A percentile compares a stretch with the other conserved stretches of the same genome.
phyloP scores from a whole-genome alignment of 805 yeast species.

The Candida ovalis region DNA sequence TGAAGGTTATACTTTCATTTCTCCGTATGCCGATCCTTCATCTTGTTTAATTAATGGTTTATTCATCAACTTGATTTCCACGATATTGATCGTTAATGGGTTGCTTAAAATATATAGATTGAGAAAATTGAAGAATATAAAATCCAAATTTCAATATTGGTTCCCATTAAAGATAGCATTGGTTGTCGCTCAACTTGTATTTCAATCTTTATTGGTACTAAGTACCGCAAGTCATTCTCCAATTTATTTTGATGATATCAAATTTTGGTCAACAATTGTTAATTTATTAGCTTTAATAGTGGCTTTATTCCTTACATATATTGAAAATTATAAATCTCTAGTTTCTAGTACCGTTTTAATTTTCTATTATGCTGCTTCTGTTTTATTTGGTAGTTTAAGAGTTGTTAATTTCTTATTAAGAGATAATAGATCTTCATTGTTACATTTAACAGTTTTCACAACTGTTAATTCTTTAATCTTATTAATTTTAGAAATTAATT shows the following conservation, averaged over 20 bases:
- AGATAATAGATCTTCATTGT: slow-evolving; percentile 26
- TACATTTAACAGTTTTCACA: slow-evolving; percentile 23
- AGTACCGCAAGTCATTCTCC: slow-evolving; percentile 7
- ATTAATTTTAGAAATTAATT: slow-evolving; percentile 42
- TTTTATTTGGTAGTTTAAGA: slow-evolving; percentile 45
- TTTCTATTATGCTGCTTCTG: slow-evolving; percentile 67
- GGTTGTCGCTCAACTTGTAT: slow-evolving; percentile 35
- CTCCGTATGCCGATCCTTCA: slow-evolving; percentile 41
- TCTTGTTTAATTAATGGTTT: slow-evolving; percentile 50
- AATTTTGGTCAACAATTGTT: slow-evolving; percentile 27
- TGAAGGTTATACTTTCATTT: slow-evolving; percentile 44
- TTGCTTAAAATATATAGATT: slow-evolving; percentile 32
- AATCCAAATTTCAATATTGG: slow-evolving; percentile 32
- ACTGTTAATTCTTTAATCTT: slow-evolving; percentile 39
- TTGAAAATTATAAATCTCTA: slow-evolving; percentile 64
- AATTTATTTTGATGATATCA: slow-evolving; percentile 24
- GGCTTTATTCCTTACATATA: slow-evolving; percentile 55
- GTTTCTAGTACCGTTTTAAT: slow-evolving; percentile 68
- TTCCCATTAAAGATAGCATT: slow-evolving; percentile 41
- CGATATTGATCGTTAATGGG: slow-evolving; percentile 37
- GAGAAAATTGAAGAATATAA: slow-evolving; percentile 30
- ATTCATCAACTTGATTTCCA: slow-evolving; percentile 33
- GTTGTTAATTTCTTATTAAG: slow-evolving; percentile 40
- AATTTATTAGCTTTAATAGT: slow-evolving; percentile 44
- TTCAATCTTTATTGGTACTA: slow-evolving; percentile 28